Evolutionary conservation across 164 flowering plant species (phyloP).

Genomic region (Annona squamosa): DNA sequence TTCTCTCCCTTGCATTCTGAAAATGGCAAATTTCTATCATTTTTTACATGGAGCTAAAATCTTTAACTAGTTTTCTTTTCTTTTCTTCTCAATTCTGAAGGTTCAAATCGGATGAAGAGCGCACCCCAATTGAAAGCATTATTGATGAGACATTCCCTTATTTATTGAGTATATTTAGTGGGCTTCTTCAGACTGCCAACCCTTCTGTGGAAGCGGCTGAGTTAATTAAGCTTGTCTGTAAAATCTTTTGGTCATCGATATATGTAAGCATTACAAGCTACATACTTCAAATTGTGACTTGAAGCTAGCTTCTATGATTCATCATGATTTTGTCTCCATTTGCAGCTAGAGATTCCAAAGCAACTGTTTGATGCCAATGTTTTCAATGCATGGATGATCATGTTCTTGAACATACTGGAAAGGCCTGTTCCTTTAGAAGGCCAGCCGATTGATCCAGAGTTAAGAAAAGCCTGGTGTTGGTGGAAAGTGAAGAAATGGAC

Average conservation of each 20-base stretch:
- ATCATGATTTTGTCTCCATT: not conserved
- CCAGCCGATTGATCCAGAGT: conserved; percentile 91
- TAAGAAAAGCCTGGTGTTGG: conserved; percentile 96
- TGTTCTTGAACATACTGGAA: conserved; percentile 83
- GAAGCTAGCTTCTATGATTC: too few relatives aligned
- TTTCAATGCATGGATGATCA: conserved; percentile 93
- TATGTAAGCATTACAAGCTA: conserved; percentile 42
- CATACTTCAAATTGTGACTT: not conserved
- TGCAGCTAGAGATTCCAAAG: conserved; percentile 94
- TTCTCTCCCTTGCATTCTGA: not conserved
- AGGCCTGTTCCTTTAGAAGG: conserved; percentile 94
- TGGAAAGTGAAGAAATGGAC: conserved; percentile 99
- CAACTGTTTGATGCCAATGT: conserved; percentile 78
- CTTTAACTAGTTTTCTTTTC: not conserved
- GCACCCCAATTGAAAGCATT: conserved; percentile 77
- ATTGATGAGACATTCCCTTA: conserved; percentile 92
- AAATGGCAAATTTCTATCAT: not conserved
- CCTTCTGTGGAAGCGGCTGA: conserved; percentile 85
- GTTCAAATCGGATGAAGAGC: conserved; percentile 97
- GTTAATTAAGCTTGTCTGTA: conserved; percentile 87
- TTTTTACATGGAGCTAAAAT: not conserved
- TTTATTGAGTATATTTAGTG: conserved; percentile 68
- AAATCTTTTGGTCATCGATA: conserved; percentile 98
- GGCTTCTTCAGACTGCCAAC: conserved; percentile 69
- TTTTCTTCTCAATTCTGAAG: conserved; percentile 27